Evolutionary conservation across 2,329 filamentous ascomycete genomes (phyloP).

Genomic region (Cladosporium sphaerospermum): DNA sequence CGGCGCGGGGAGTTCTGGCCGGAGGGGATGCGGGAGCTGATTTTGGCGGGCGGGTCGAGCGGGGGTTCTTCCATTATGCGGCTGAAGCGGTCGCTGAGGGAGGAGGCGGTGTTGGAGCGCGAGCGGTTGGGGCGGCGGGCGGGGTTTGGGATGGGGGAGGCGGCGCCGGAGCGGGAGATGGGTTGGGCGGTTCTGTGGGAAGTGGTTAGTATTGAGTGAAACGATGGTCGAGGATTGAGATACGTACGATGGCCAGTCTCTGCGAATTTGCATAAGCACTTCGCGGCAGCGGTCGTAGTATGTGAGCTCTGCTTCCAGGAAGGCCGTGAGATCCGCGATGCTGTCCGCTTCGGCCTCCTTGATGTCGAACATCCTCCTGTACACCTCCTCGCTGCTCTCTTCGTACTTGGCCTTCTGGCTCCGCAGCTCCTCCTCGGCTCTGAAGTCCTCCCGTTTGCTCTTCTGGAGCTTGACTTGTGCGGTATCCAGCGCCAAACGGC

Average conservation of each 20-base stretch:
- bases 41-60: conserved; percentile 45
- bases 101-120: conserved; percentile 59
- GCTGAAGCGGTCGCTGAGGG: conserved; percentile 55
- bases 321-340: conserved; percentile 68
- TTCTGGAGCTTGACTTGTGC: conserved; percentile 87
- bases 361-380: conserved; percentile 90
- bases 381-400: conserved; percentile 86
- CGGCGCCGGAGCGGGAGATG: conserved; percentile 21
- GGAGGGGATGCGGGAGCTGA: conserved; percentile 42
- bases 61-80: conserved; percentile 51
- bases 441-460: conserved; percentile 86
- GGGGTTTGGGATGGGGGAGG: conserved; percentile 24
- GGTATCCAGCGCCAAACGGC: conserved; percentile 84
- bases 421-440: conserved; percentile 85
- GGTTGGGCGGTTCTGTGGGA: conserved; percentile 13
- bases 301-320: conserved; percentile 81
- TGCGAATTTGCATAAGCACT: conserved; percentile 64
- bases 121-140: conserved; percentile 45
- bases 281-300: conserved; percentile 90
- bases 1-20: conserved; percentile 36
- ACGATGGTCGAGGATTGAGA: not conserved
- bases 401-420: conserved; percentile 93
- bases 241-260: conserved; percentile 62
- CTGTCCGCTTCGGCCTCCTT: conserved; percentile 84
- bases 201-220: not conserved